Conservation (phyloP, 2,329 filamentous ascomycete genomes). For the Fusarium brevicatenulatum region DNA sequence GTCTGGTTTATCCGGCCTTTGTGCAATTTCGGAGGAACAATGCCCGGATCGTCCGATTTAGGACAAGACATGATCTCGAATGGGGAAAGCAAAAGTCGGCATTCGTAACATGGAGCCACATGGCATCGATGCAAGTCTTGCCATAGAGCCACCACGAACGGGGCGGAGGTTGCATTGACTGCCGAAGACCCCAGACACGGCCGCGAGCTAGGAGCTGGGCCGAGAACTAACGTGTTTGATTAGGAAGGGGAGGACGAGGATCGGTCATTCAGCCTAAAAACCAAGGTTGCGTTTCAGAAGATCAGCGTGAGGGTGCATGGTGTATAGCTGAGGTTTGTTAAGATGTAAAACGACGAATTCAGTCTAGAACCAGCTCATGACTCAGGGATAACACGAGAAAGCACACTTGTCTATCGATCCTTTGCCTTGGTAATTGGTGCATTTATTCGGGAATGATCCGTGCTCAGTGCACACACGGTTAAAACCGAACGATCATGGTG, state of each 20-base stretch:
- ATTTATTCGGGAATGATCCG: conserved; percentile 5
- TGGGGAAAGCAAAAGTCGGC: not conserved
- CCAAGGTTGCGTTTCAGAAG: conserved; percentile 17
- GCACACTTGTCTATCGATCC: not conserved
- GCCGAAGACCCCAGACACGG: conserved; percentile 9
- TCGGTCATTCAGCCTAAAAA: conserved; percentile 30
- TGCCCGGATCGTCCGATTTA: conserved; percentile 17
- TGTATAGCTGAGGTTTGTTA: conserved; percentile 4
- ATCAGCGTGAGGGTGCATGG: not conserved
- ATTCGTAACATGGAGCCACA: conserved; percentile 16
- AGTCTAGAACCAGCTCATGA: not conserved
- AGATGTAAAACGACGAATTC: not conserved
- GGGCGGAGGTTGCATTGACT: conserved; percentile 20
- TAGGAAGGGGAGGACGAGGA: conserved; percentile 5
- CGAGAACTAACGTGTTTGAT: not conserved
- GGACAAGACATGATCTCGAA: conserved; percentile 4
- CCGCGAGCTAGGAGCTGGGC: not conserved
- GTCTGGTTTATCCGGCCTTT: conserved; percentile 22
- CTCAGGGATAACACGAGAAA: conserved; percentile 1
- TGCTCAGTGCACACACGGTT: not conserved
- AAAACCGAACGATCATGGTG: not conserved
- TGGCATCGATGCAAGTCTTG: not conserved
- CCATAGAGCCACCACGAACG: not conserved
- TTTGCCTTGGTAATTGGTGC: conserved; percentile 6
- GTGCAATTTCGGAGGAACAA: conserved; percentile 31